Conservation (phyloP, 768 basidiomycete genomes). For the Leucocoprinus birnbaumii region DNA sequence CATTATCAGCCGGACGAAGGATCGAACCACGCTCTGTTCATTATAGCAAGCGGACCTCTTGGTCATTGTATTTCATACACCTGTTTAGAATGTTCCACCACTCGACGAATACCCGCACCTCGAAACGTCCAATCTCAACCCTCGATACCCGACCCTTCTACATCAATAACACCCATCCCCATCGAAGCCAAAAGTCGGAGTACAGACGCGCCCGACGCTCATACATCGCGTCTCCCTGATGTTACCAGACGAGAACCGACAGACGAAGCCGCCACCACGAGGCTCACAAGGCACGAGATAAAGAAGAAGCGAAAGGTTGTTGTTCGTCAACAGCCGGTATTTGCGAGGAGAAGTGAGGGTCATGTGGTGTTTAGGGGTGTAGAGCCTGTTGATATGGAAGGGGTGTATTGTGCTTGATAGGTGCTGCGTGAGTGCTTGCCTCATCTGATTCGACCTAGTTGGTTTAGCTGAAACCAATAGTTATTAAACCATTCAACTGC, state of each 20-base stretch:
- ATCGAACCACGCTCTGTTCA: not conserved
- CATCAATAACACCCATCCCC: not conserved
- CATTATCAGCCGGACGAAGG: not conserved
- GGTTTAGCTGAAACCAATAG: no score
- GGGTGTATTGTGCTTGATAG: constrained; percentile 17
- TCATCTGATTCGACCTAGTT: no score
- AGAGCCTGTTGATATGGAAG: constrained; percentile 28
- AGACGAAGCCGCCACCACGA: not conserved
- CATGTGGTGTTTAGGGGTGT: constrained; percentile 70
- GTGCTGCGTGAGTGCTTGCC: no score
- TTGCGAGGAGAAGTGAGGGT: constrained; percentile 53
- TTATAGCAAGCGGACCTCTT: constrained; percentile 31
- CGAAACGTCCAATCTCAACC: constrained; percentile 4
- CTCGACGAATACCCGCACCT: constrained; percentile 69
- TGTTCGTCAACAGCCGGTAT: constrained; percentile 54
- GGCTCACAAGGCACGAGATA: not conserved
- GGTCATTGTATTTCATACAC: constrained; percentile 55
- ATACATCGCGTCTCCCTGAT: not conserved
- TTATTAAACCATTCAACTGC: no score
- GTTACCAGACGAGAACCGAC: not conserved
- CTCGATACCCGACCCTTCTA: not conserved
- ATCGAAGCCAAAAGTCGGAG: not conserved
- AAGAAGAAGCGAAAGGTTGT: constrained; percentile 17
- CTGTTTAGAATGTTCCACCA: constrained; percentile 54
- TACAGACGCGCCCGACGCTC: not conserved